Evolutionary conservation across 306 rosid species (phyloP).

Genomic region (Boehmeria nivea): DNA sequence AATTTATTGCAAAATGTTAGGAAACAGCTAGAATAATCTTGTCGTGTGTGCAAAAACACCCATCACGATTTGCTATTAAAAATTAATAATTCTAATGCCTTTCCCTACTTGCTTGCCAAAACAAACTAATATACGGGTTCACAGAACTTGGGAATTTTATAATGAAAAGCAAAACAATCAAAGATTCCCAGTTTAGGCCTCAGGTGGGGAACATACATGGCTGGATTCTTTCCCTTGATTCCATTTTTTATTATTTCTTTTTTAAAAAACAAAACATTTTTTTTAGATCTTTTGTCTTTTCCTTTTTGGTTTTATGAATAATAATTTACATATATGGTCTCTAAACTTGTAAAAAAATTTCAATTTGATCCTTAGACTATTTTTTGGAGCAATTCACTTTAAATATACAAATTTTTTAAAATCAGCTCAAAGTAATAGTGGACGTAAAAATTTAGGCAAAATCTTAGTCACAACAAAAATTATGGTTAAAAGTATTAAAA

Average conservation of each 20-base stretch:
- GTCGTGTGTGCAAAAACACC: conserved; percentile 2
- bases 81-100: too few relatives aligned
- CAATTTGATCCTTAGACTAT: too few relatives aligned
- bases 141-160: neutral
- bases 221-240: conserved; percentile 3
- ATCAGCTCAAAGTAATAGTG: too few relatives aligned
- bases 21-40: neutral
- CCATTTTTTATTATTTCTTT: neutral
- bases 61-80: neutral
- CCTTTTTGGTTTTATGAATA: too few relatives aligned
- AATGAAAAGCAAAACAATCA: too few relatives aligned
- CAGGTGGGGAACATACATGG: conserved; percentile 1
- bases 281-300: neutral
- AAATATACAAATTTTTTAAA: too few relatives aligned
- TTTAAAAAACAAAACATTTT: neutral
- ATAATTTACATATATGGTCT: too few relatives aligned
- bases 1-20: neutral
- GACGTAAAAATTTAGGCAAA: too few relatives aligned
- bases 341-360: too few relatives aligned
- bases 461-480: too few relatives aligned
- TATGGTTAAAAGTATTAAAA: too few relatives aligned
- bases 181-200: conserved; percentile 3
- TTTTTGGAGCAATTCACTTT: too few relatives aligned
- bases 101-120: neutral
- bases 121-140: neutral